These are phyloP conservation scores for Rhododendron kiyosumense DNA, from an alignment of 148 eudicot species.

Conservation along the genomic window DNA sequence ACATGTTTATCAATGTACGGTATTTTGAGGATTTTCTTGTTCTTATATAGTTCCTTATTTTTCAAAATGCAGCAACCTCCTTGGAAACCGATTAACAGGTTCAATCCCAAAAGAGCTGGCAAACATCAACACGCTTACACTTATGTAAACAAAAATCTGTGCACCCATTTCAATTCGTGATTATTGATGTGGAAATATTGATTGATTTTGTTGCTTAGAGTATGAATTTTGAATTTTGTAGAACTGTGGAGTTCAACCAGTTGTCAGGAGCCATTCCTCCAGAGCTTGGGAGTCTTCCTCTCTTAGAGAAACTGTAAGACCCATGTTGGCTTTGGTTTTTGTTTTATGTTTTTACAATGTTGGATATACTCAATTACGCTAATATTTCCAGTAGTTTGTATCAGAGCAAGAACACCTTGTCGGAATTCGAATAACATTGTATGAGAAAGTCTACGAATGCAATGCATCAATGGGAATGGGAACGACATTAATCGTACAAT, in stretches of 20 bases:
- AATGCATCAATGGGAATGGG: too few relatives aligned
- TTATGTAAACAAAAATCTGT: slow-evolving; percentile 17
- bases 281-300: slow-evolving; percentile 26
- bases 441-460: too few relatives aligned
- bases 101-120: slow-evolving; percentile 29
- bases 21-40: not conserved
- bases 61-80: slow-evolving; percentile 20
- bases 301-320: slow-evolving; percentile 26
- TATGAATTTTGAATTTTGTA: slow-evolving; percentile 2
- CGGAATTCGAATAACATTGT: too few relatives aligned
- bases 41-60: not conserved
- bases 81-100: slow-evolving; percentile 34
- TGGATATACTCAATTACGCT: too few relatives aligned
- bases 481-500: too few relatives aligned
- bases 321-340: not conserved
- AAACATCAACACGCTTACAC: slow-evolving; percentile 27
- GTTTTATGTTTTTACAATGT: not conserved
- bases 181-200: not conserved
- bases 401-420: too few relatives aligned
- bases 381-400: too few relatives aligned
- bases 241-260: slow-evolving; percentile 27
- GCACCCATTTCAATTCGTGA: not conserved
- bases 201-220: not conserved
- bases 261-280: slow-evolving; percentile 33
- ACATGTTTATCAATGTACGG: too few relatives aligned